Evolutionary conservation across 1,284 basidiomycete genomes (phyloP), one percentile per base, ranked within the genome.

Genomic region (Leccinum subspadiceum): DNA sequence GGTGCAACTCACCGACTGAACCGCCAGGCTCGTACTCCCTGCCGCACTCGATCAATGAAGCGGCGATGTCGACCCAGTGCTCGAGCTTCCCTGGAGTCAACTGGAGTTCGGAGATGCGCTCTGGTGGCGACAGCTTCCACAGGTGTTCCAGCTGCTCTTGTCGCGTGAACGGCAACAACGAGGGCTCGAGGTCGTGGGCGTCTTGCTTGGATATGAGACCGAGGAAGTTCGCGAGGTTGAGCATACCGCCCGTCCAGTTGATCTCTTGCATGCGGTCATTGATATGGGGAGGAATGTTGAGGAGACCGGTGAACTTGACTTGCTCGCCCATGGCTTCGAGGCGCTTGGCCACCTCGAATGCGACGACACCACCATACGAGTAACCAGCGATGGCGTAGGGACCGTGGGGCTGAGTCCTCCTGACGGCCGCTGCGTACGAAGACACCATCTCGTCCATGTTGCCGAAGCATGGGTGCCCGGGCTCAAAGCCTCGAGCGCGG

Each of bases 351-450:
- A 82, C 73, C 62, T 83, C 79, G 57, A 78, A 82, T 7, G 78
- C 79, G 2, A 79, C 74, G 33, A 77, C 77, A 48, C 80, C 81
- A 39, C 80, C 81, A 54, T 79, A 82, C 31, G 77, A 79, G 73
- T 82, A 82, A 8, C 81, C 81, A 0, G 76, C 79, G 24, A 82
- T 66, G 48, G 76, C 74, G 58, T 78, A 82, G 1, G 81, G 80
- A 0, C 80, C 80, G 2, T 62, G 65, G 4, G 79, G 75, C 52
- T 77, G 76, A 0, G 70, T 67, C 4, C 67, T 66, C 63, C 75
- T 73, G 22, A 81, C 73, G 4, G 74, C 75, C 1, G 65, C 63
- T 5, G 75, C 71, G 59, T 82, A 82, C 15, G 68, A 70, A 4
- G 71, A 70, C 2, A 78, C 77, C 70, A 81, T 79, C 65, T 81